A percentile compares a stretch with the other conserved stretches of the same genome.
Evolutionary conservation across 805 yeast genomes (phyloP).

Genomic region (Suhomyces sp.): DNA sequence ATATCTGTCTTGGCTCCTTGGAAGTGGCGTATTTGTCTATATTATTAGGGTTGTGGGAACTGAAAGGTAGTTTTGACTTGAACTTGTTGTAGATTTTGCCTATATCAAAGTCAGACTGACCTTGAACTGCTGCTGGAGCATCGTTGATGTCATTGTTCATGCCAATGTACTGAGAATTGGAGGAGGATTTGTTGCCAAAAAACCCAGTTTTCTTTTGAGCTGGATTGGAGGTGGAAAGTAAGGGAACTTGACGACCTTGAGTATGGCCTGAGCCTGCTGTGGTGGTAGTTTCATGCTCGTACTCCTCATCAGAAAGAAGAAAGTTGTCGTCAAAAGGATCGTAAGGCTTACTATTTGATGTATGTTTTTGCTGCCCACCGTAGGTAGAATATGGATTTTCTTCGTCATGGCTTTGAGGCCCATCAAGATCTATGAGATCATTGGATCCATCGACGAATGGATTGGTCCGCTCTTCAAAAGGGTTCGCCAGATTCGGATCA

Average conservation of each 20-base stretch:
- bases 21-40: conserved; percentile 4
- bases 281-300: conserved; percentile 11
- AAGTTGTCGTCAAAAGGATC: conserved; percentile 36
- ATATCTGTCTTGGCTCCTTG: conserved; percentile 46
- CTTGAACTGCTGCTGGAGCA: conserved; percentile 7
- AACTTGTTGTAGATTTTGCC: conserved; percentile 24
- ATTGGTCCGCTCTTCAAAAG: neutral
- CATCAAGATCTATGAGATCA: conserved; percentile 22
- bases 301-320: conserved; percentile 35
- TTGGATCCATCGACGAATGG: conserved; percentile 15
- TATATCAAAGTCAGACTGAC: conserved; percentile 37
- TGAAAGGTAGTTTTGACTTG: conserved; percentile 19
- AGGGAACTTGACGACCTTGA: conserved; percentile 21
- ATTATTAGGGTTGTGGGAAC: conserved; percentile 8
- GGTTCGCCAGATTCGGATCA: neutral
- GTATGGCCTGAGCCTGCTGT: neutral
- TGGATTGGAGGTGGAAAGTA: conserved; percentile 24
- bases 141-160: conserved; percentile 20
- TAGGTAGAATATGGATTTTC: conserved; percentile 1
- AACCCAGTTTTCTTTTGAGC: conserved; percentile 20
- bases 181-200: conserved; percentile 15
- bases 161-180: conserved; percentile 27
- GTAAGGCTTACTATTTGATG: conserved; percentile 1
- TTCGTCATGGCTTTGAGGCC: neutral
- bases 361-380: conserved; percentile 2